Percentiles rank a stretch among this genome's conserved stretches.
These are phyloP conservation scores for Phalaenopsis aphrodite DNA, from an alignment of 106 monocot genomes.

Conservation along the genomic window DNA sequence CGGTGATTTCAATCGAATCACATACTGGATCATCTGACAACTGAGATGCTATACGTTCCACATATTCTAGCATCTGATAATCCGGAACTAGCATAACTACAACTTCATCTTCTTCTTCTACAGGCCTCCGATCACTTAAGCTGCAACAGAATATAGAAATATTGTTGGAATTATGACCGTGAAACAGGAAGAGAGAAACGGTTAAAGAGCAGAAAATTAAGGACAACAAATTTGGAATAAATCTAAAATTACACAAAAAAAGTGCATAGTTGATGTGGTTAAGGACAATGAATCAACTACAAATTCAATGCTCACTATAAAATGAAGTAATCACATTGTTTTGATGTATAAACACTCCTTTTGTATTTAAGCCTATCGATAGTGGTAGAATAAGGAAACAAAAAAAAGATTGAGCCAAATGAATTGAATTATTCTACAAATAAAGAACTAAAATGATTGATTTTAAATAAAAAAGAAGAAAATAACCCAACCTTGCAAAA, in stretches of 20 bases:
- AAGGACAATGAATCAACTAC: too few species aligned
- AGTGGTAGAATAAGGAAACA: background rate
- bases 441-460: background rate
- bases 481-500: slow-evolving; percentile 61
- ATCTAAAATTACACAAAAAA: background rate
- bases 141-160: slow-evolving; percentile 32
- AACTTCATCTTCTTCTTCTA: slow-evolving; percentile 81
- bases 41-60: slow-evolving; percentile 61
- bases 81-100: slow-evolving; percentile 94
- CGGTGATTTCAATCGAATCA: background rate
- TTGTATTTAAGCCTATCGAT: background rate
- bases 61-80: slow-evolving; percentile 96
- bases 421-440: background rate
- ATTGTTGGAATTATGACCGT: background rate
- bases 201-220: background rate
- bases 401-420: background rate
- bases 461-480: background rate
- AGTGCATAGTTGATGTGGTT: background rate
- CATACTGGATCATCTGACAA: slow-evolving; percentile 82
- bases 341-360: background rate
- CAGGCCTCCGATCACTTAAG: slow-evolving; percentile 88
- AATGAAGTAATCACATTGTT: background rate
- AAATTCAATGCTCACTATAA: background rate
- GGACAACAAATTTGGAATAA: background rate
- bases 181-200: background rate